Evolutionary conservation across 495 filamentous ascomycete genomes (phyloP).

Genomic region (Podospora anserina): DNA sequence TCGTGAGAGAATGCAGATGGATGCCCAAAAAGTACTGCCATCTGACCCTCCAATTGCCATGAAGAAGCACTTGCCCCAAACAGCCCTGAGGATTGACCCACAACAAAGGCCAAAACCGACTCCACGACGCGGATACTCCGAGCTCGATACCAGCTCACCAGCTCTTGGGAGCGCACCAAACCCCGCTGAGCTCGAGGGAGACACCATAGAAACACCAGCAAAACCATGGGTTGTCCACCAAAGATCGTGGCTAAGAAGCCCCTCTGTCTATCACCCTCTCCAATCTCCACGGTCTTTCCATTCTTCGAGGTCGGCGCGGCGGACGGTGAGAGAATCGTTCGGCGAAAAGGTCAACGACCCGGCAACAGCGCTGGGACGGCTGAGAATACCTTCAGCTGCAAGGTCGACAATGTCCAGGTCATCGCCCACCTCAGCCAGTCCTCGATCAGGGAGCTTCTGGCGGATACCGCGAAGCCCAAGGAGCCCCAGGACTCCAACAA

Average conservation of each 20-base stretch:
- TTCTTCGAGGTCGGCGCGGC: constrained; percentile 11
- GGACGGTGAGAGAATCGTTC: constrained; percentile 28
- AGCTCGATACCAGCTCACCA: constrained; percentile 16
- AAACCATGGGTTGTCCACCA: constrained; percentile 16
- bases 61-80: neutral
- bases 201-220: constrained; percentile 12
- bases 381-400: constrained; percentile 9
- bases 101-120: constrained; percentile 2
- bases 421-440: constrained; percentile 18
- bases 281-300: constrained; percentile 15
- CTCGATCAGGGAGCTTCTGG: constrained; percentile 18
- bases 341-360: constrained; percentile 32
- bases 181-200: constrained; percentile 34
- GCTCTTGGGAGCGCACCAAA: constrained; percentile 25
- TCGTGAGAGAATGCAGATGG: neutral
- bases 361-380: constrained; percentile 18
- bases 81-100: neutral
- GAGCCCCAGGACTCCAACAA: constrained; percentile 7
- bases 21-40: neutral
- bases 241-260: constrained; percentile 14
- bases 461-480: constrained; percentile 17
- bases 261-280: constrained; percentile 11
- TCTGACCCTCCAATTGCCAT: neutral
- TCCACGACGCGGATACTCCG: constrained; percentile 8
- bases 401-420: constrained; percentile 11